phyloP scores from a whole-genome alignment of 495 filamentous ascomycete species.

The Aspergillus leporis region DNA sequence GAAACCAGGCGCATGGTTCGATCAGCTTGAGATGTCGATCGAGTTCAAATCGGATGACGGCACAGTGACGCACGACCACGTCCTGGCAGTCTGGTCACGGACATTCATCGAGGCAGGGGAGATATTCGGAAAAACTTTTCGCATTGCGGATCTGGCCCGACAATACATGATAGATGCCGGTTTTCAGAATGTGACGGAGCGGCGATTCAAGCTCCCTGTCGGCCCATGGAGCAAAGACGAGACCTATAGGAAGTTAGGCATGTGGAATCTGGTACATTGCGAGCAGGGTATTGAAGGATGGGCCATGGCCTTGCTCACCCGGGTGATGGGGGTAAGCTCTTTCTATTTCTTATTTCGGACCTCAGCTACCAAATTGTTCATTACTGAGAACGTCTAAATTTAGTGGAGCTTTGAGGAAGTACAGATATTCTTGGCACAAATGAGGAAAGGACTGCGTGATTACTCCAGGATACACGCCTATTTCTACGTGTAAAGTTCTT shows the following conservation, averaged over 20 bases:
- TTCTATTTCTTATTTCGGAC: not conserved
- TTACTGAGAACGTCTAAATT: conserved; percentile 1
- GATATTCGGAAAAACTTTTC: conserved; percentile 49
- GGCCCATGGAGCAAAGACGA: conserved; percentile 66
- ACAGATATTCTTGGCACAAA: conserved; percentile 24
- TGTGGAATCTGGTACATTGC: conserved; percentile 60
- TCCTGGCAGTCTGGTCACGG: conserved; percentile 50
- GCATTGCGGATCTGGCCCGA: conserved; percentile 42
- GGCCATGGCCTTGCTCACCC: conserved; percentile 59
- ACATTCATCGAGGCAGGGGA: conserved; percentile 54
- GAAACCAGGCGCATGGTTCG: conserved; percentile 66
- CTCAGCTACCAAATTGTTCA: not conserved
- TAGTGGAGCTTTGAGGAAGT: conserved; percentile 31
- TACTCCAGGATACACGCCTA: conserved; percentile 21
- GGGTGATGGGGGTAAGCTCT: conserved; percentile 45
- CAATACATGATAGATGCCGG: conserved; percentile 45
- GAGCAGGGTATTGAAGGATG: conserved; percentile 60
- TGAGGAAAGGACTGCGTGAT: conserved; percentile 24
- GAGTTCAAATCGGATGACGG: conserved; percentile 50
- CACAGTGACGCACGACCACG: conserved; percentile 50
- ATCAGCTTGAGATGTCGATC: conserved; percentile 57
- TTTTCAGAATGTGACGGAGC: conserved; percentile 60
- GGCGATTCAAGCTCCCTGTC: conserved; percentile 60
- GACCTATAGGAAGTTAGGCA: conserved; percentile 62
- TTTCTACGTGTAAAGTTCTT: conserved; percentile 24